Base-by-base conservation (phyloP, 1,284 basidiomycete genomes). In the Cutaneotrichosporon mucoides region DNA sequence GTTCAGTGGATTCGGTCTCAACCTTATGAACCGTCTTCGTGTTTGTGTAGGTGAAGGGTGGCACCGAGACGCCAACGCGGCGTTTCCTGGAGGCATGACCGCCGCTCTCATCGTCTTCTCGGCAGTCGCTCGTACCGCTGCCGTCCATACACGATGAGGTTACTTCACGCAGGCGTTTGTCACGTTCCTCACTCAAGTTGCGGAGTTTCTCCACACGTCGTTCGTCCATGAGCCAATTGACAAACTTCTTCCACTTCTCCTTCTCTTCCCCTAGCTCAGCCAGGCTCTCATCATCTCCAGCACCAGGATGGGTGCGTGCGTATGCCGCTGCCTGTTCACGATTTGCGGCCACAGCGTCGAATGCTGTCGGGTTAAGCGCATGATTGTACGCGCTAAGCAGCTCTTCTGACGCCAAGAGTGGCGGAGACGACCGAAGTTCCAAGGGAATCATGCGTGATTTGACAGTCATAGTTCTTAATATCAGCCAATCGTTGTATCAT, bases 201-300 rank as follows among this genome's bases (percentile, higher is more conserved):
- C 75, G 65, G 8, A 76, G 59, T 49, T 76, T 76, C 56, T 76
- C 75, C 6, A 71, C 59, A 1, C 75, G 61, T 10, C 75, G 59
- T 49, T 76, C 75, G 52, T 72, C 68, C 73, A 73, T 73, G 24
- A 76, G 69, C 75, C 75, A 76, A 55, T 72, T 73, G 55, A 75
- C 71, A 16, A 67, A 64, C 53, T 62, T 65, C 46, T 72, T 73
- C 75, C 75, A 76, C 35, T 49, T 54, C 13, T 72, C 73, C 62
- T 75, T 76, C 36, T 73, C 69, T 5, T 55, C 64, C 47, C 69
- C 68, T 36, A 68, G 51, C 34, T 46, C 51, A 8, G 56, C 54
- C 24, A 56, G 9, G 6, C 38, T 15, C 2, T 35, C 38, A 4
- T 61, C 56, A 8, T 68, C 64, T 6, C 65, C 63, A 1, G 70